phyloP scores from a whole-genome alignment of 2,329 filamentous ascomycete species.

The Dactylellina haptotyla region DNA sequence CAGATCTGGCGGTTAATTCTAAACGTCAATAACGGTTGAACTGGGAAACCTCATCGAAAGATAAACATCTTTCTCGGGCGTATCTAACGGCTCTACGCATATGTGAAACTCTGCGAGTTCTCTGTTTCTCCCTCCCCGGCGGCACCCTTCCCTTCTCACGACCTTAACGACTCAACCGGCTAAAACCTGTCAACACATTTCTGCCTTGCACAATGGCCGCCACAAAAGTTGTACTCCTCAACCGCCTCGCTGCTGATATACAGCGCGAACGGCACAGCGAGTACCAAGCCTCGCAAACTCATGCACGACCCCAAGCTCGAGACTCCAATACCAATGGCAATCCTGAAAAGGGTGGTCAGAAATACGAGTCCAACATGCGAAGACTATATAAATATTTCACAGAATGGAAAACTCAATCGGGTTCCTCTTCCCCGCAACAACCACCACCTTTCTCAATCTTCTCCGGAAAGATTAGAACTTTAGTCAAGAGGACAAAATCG shows the following conservation, averaged over 20 bases:
- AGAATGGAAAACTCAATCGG: conserved; percentile 33
- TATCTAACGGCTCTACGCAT: neutral
- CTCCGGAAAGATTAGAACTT: conserved; percentile 24
- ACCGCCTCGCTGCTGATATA: conserved; percentile 33
- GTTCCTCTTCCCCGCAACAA: neutral
- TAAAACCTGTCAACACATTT: too few species aligned
- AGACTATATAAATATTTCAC: conserved; percentile 41
- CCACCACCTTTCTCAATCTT: conserved; percentile 9
- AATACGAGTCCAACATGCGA: conserved; percentile 29
- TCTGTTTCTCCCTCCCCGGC: too few species aligned
- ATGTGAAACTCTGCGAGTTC: conserved; percentile 9
- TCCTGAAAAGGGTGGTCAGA: conserved; percentile 8
- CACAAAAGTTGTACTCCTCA: conserved; percentile 34
- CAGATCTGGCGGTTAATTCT: neutral
- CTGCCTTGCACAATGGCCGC: conserved; percentile 21
- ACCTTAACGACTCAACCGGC: too few species aligned
- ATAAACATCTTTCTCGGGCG: too few species aligned
- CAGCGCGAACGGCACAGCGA: conserved; percentile 15
- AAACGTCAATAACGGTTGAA: neutral
- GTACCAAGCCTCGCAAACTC: neutral
- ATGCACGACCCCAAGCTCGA: conserved; percentile 10
- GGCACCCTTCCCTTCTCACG: too few species aligned
- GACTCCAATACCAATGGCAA: neutral
- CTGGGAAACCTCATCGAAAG: too few species aligned
- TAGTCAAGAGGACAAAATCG: conserved; percentile 21